Conservation (phyloP, 179 eudicot genomes). For the Beta macrorhiza region DNA sequence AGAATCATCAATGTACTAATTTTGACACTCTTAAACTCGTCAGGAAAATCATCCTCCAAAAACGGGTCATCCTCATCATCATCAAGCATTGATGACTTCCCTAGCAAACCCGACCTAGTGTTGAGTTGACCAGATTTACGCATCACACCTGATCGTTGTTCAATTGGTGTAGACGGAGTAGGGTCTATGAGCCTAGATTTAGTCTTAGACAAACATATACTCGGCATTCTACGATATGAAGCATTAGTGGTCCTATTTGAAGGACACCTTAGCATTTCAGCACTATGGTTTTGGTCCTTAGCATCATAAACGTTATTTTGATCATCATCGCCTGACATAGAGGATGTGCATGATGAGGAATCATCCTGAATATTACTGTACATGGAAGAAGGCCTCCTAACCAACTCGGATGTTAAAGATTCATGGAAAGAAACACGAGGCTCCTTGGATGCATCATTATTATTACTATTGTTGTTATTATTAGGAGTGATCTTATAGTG, state of each 20-base stretch:
- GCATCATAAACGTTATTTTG: not conserved
- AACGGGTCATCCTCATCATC: conserved; percentile 73
- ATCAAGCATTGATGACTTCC: conserved; percentile 35
- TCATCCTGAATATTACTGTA: conserved; percentile 31
- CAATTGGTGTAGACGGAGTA: conserved; percentile 30
- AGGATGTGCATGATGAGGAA: conserved; percentile 16
- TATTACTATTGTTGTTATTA: not conserved
- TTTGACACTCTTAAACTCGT: conserved; percentile 38
- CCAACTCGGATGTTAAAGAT: conserved; percentile 21
- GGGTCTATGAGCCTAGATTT: conserved; percentile 75
- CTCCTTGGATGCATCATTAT: conserved; percentile 26
- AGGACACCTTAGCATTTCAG: conserved; percentile 58
- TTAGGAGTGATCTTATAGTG: not conserved
- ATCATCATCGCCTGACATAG: conserved; percentile 13
- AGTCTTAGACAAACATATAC: conserved; percentile 35
- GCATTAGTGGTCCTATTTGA: conserved; percentile 27
- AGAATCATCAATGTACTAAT: conserved; percentile 32
- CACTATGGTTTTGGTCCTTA: conserved; percentile 18
- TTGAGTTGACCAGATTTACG: conserved; percentile 37
- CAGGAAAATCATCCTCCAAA: conserved; percentile 70
- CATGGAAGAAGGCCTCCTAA: conserved; percentile 16
- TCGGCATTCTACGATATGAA: conserved; percentile 46
- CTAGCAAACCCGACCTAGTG: conserved; percentile 35
- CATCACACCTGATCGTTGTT: conserved; percentile 27
- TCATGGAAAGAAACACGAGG: conserved; percentile 42